phyloP scores from a whole-genome alignment of 163 green algal genomes.

The Trebouxiophyceae sp. region DNA sequence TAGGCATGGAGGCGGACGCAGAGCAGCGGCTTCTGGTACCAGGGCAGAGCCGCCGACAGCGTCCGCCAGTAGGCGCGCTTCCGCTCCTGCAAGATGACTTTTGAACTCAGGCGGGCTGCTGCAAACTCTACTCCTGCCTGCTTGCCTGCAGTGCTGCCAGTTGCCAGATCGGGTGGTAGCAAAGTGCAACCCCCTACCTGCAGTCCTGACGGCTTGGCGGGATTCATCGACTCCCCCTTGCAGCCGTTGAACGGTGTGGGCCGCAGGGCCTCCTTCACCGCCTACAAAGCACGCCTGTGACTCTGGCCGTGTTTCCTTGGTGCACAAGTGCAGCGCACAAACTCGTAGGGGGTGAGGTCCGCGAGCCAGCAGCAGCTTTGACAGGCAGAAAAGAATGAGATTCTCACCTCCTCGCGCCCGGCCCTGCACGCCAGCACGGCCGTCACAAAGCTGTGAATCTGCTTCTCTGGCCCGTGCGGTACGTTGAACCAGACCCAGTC shows the following conservation, averaged over 20 bases:
- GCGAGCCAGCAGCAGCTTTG: not conserved
- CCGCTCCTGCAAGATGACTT: not conserved
- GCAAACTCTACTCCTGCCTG: too few species aligned
- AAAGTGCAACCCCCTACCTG: not conserved
- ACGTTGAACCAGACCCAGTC: constrained; percentile 35
- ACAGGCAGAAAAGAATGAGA: not conserved
- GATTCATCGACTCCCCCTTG: not conserved
- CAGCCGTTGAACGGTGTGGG: too few species aligned
- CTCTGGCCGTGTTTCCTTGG: too few species aligned
- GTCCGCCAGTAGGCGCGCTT: not conserved
- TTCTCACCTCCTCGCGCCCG: not conserved
- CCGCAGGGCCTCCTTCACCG: too few species aligned
- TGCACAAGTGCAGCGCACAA: too few species aligned
- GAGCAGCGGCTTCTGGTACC: not conserved
- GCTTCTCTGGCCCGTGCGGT: constrained; percentile 25
- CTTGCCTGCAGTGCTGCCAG: not conserved
- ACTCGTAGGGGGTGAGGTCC: too few species aligned
- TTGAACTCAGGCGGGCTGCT: not conserved
- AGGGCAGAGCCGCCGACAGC: not conserved
- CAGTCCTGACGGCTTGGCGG: not conserved
- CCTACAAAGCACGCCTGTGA: too few species aligned
- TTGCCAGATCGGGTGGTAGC: not conserved
- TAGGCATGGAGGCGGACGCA: too few species aligned
- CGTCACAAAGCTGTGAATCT: constrained; percentile 24
- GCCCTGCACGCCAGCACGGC: not conserved